Evolutionary conservation across 176 grass and related monocot species (phyloP), one percentile per base, ranked within the genome.

Genomic region (Hyparrhenia diplandra): DNA sequence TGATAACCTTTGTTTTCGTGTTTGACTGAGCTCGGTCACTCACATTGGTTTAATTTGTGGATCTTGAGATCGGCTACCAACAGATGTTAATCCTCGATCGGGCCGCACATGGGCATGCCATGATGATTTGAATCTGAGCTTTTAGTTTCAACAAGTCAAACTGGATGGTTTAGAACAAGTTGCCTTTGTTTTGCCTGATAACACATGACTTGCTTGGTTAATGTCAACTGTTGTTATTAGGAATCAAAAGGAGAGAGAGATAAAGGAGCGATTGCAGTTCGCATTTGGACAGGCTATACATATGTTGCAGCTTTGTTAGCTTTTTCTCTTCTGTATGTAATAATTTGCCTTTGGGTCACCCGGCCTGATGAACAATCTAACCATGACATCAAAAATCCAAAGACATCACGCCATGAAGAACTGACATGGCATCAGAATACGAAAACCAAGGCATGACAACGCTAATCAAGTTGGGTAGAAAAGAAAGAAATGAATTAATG

Each of bases 21-120:
- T 84, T 70, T 90, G 61, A 90, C 81, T 77, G 25, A 12, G 35
- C 42, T 58, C 32, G 29, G 71, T 57, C 41, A n/a, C 55, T 65
- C 67, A 71, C 16, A 65, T 25, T 18, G 25, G n/a, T n/a, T 45
- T n/a, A 42, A 25, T 17, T 64, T 46, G 28, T 77, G 78, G 45
- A 77, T 89, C 78, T 49, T n/a, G 31, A 17, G 30, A 80, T 39
- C 18, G 0, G 54, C 42, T 10, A 1, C 13, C 18, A 31, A 39
- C 6, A 8, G 14, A 78, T 64, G 25, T n/a, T 78, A 37, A 78
- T 83, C 58, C 21, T 81, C 1, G 21, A 4, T 4, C 31, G 31
- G n/a, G n/a, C 2, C n/a, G 31, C 64, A 63, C 79, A 82, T 76
- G 64, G 55, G 20, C 31, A 4, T 32, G 31, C 31, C 31, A 32